Percentiles rank a stretch among this genome's conserved stretches.
These are phyloP conservation scores for Coniferiporia sulphurascens DNA, from an alignment of 1,284 basidiomycete species.

Conservation along the genomic window DNA sequence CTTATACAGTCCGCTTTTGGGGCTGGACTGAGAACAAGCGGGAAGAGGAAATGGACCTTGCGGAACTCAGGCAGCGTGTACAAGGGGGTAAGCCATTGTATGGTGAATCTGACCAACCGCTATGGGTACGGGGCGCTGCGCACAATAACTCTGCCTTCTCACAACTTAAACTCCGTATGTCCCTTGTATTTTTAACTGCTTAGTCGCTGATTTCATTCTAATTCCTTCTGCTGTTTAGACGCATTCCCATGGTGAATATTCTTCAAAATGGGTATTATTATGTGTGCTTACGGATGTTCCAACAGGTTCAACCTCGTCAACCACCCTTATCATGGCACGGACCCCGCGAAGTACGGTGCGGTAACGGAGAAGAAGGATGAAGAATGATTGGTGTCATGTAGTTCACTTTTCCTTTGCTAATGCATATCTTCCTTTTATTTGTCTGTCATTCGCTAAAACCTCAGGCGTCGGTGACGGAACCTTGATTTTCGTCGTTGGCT, in stretches of 20 bases:
- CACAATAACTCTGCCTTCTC: conserved; percentile 90
- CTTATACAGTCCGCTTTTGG: conserved; percentile 83
- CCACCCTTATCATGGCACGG: conserved; percentile 83
- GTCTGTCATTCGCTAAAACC: not conserved
- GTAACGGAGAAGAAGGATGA: conserved; percentile 22
- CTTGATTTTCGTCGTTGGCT: not conserved
- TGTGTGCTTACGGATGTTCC: not conserved
- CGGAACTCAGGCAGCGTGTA: conserved; percentile 70
- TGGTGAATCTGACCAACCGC: conserved; percentile 77
- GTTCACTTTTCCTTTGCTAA: not conserved
- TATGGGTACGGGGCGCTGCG: conserved; percentile 87
- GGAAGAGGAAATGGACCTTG: conserved; percentile 72
- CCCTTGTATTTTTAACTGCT: not conserved
- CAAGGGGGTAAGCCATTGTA: conserved; percentile 78
- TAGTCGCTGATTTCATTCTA: not conserved
- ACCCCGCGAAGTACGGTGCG: conserved; percentile 74
- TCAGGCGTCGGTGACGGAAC: too few relatives aligned
- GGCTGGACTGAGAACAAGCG: conserved; percentile 91
- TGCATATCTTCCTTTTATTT: not conserved
- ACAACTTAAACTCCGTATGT: conserved; percentile 87
- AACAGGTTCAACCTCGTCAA: conserved; percentile 89
- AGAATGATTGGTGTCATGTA: conserved; percentile 1
- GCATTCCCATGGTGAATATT: conserved; percentile 61
- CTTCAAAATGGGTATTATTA: not conserved
- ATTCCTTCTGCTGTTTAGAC: conserved; percentile 35